Evolutionary conservation across 73 alveolate genomes (phyloP).

Genomic region (Tetrahymena malaccensis): DNA sequence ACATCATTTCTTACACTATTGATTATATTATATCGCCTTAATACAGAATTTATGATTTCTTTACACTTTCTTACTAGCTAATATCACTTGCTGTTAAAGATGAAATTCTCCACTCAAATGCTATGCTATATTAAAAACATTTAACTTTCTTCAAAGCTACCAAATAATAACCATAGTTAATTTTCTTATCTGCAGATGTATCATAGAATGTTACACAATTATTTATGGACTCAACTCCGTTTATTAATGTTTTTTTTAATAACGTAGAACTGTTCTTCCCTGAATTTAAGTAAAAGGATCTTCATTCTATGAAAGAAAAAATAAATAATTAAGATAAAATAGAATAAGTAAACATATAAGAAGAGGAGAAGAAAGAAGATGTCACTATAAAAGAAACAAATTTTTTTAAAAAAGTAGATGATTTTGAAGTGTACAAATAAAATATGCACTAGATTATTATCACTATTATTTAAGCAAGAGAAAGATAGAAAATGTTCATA

Average conservation of each 20-base stretch:
- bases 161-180: not conserved
- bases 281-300: not conserved
- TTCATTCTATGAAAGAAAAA: not conserved
- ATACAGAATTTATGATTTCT: not conserved
- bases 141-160: not conserved
- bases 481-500: not conserved
- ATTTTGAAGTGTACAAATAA: not conserved
- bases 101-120: not conserved
- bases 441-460: not conserved
- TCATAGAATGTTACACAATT: not conserved
- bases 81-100: not conserved
- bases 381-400: not conserved
- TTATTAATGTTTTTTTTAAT: not conserved
- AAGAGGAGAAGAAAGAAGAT: not conserved
- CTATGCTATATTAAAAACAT: not conserved
- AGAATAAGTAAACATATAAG: not conserved
- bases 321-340: not conserved
- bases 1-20: not conserved
- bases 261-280: not conserved
- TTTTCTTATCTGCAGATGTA: not conserved
- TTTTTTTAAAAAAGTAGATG: not conserved
- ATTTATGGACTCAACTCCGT: not conserved
- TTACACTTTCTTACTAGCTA: not conserved
- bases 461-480: not conserved
- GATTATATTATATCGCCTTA: not conserved